Percentiles rank a stretch among this genome's conserved stretches.
These are phyloP conservation scores for Podospora pseudocomata DNA, from an alignment of 495 filamentous ascomycete species.

Conservation along the genomic window DNA sequence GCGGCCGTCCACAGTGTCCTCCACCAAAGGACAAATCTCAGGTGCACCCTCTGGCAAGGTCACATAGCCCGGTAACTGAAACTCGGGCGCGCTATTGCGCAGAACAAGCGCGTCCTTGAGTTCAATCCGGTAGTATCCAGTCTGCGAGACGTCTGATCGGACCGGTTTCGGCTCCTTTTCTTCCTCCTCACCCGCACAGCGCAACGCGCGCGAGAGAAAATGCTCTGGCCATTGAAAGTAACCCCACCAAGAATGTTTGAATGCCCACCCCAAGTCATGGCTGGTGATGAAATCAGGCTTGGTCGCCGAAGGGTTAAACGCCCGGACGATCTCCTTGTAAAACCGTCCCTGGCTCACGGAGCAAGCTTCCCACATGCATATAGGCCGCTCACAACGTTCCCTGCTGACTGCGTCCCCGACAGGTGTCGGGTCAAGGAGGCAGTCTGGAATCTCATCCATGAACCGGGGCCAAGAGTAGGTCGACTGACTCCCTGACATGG, in stretches of 20 bases:
- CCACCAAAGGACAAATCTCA: background rate
- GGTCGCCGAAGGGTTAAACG: conserved; percentile 36
- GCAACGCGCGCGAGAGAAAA: background rate
- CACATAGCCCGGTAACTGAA: conserved; percentile 32
- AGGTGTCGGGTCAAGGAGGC: conserved; percentile 32
- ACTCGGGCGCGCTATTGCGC: conserved; percentile 35
- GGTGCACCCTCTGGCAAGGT: conserved; percentile 4
- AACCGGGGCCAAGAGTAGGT: conserved; percentile 49
- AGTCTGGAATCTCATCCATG: conserved; percentile 31
- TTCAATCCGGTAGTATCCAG: background rate
- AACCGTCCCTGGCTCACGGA: conserved; percentile 43
- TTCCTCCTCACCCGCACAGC: background rate
- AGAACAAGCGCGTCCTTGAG: conserved; percentile 30
- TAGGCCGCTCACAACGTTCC: conserved; percentile 37
- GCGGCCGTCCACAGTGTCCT: background rate
- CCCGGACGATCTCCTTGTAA: conserved; percentile 42
- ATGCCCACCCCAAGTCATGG: too few relatives aligned
- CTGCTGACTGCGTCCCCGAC: conserved; percentile 38
- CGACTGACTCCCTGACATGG: conserved; percentile 47
- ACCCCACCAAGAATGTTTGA: background rate
- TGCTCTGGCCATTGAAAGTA: background rate
- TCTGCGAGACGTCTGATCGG: background rate
- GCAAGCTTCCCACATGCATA: conserved; percentile 39
- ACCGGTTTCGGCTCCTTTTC: background rate
- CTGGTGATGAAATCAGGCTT: background rate